Conservation (phyloP, 2,329 filamentous ascomycete species). For the Rutstroemia sp. region DNA sequence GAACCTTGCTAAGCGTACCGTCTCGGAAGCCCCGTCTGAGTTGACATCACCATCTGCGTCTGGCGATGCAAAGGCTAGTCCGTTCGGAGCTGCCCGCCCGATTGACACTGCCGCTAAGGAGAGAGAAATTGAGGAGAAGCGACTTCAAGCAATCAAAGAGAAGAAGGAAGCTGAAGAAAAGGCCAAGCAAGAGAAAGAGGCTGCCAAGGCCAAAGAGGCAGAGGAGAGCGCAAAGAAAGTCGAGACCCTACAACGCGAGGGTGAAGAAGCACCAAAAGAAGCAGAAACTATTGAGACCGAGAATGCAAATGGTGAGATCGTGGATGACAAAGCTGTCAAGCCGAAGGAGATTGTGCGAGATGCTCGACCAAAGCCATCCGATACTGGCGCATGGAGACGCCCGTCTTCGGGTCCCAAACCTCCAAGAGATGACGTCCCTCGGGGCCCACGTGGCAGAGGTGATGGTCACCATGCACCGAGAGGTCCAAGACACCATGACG, state of each 20-base stretch:
- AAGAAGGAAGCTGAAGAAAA: conserved; percentile 66
- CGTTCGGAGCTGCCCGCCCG: conserved; percentile 87
- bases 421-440: conserved; percentile 35
- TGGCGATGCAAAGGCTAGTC: conserved; percentile 76
- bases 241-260: conserved; percentile 25
- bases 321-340: conserved; percentile 43
- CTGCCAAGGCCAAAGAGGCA: conserved; percentile 32
- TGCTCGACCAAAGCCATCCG: conserved; percentile 47
- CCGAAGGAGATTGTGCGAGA: conserved; percentile 39
- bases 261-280: conserved; percentile 28
- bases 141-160: conserved; percentile 62
- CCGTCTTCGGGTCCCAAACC: conserved; percentile 36
- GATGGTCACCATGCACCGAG: conserved; percentile 26
- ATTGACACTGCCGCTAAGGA: conserved; percentile 90
- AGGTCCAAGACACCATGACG: conserved; percentile 25
- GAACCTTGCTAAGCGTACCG: conserved; percentile 85
- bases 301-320: conserved; percentile 30
- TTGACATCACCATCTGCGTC: conserved; percentile 40
- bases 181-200: conserved; percentile 54
- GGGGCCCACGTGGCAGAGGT: conserved; percentile 35
- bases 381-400: conserved; percentile 55
- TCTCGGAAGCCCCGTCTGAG: conserved; percentile 59
- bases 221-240: conserved; percentile 33
- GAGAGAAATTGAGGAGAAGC: conserved; percentile 84
- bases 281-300: conserved; percentile 29